These are phyloP conservation scores for Inonotus obliquus DNA, from an alignment of 1,284 basidiomycete species.

Conservation along the genomic window DNA sequence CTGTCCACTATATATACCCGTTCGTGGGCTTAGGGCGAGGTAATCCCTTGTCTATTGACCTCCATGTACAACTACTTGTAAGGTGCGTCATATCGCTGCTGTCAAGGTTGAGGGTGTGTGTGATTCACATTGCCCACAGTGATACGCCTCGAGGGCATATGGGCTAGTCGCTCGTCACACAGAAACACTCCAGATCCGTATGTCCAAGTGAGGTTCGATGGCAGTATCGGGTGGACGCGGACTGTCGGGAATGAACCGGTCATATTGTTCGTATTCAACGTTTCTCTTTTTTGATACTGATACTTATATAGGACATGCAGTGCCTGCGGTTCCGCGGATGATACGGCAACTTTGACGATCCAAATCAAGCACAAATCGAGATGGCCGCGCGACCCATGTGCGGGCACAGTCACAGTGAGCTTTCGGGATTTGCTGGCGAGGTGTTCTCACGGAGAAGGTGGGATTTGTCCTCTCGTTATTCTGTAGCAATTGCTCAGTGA, in stretches of 20 bases:
- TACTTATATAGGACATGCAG: neutral
- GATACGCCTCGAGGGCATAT: neutral
- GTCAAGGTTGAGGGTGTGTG: neutral
- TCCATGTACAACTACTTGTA: neutral
- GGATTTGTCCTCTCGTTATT: neutral
- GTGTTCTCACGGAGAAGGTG: neutral
- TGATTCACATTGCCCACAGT: neutral
- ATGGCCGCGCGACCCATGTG: neutral
- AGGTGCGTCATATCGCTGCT: neutral
- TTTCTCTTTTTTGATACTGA: neutral
- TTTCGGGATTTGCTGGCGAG: neutral
- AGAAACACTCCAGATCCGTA: slow-evolving; percentile 1
- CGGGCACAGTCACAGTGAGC: neutral
- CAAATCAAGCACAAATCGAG: neutral
- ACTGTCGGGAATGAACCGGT: neutral
- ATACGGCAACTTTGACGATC: neutral
- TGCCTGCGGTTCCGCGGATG: neutral
- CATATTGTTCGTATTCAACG: neutral
- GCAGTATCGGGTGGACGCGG: neutral
- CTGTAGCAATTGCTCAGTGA: neutral
- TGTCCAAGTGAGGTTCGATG: neutral
- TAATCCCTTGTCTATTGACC: neutral
- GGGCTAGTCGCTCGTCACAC: neutral
- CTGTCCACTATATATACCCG: no score
- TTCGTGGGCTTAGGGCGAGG: neutral